Evolutionary conservation across 306 rosid genomes (phyloP).

Genomic region (Prunus mira): DNA sequence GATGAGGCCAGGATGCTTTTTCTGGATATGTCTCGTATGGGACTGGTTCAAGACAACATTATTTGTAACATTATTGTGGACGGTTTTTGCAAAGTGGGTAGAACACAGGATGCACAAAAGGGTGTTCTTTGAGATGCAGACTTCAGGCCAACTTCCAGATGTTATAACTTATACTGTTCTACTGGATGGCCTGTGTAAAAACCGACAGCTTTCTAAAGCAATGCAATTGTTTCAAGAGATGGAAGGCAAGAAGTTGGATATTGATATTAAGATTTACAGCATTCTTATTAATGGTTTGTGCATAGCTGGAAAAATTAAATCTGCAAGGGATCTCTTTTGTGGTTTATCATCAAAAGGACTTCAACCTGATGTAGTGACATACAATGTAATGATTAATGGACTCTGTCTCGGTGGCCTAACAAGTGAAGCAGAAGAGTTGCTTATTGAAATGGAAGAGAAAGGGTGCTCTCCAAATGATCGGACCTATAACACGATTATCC

Average conservation of each 20-base stretch:
- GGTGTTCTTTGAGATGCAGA: slow-evolving; percentile 9
- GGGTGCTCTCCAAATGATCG: not conserved
- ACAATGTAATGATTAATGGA: slow-evolving; percentile 4
- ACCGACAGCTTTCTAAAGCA: not conserved
- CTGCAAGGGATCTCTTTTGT: slow-evolving; percentile 13
- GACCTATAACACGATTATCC: too few species aligned
- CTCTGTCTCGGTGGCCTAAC: not conserved
- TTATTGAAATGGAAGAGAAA: slow-evolving; percentile 4
- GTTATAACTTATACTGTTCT: not conserved
- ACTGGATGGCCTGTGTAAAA: slow-evolving; percentile 18
- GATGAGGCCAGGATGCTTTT: not conserved
- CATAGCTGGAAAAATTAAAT: slow-evolving; percentile 3
- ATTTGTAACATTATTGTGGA: not conserved
- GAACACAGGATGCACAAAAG: not conserved
- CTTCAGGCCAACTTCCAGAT: not conserved
- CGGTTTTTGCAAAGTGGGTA: slow-evolving; percentile 6
- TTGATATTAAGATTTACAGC: not conserved
- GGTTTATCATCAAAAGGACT: slow-evolving; percentile 1
- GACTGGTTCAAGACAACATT: too few species aligned
- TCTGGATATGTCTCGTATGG: not conserved
- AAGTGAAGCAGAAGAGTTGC: not conserved
- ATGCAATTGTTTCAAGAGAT: slow-evolving; percentile 2
- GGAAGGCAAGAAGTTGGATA: not conserved
- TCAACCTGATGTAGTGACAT: slow-evolving; percentile 8
- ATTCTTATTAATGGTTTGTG: slow-evolving; percentile 2